Percentiles rank a stretch among this genome's conserved stretches.
phyloP scores from a whole-genome alignment of 768 basidiomycete genomes.

The Pluteus cervinus region DNA sequence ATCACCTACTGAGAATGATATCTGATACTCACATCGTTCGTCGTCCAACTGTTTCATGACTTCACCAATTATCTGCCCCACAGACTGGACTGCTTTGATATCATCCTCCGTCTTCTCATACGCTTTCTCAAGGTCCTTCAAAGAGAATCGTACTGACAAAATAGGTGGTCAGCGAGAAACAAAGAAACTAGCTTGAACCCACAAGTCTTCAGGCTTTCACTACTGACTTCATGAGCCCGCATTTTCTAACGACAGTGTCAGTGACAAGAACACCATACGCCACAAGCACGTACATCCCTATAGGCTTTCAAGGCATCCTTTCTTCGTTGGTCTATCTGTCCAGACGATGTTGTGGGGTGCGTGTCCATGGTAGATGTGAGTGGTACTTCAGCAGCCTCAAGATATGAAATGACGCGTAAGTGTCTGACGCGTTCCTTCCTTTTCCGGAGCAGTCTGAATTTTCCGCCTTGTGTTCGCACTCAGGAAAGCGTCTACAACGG shows the following conservation, averaged over 20 bases:
- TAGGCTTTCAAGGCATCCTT: constrained; percentile 72
- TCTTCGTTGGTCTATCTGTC: constrained; percentile 62
- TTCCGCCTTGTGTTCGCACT: neutral
- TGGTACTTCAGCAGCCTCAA: constrained; percentile 12
- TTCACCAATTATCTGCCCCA: constrained; percentile 98
- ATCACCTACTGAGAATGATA: constrained; percentile 2
- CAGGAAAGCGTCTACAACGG: constrained; percentile 13
- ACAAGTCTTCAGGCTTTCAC: constrained; percentile 89
- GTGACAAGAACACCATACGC: constrained; percentile 4
- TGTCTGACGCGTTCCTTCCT: constrained; percentile 24
- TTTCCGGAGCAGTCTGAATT: constrained; percentile 2
- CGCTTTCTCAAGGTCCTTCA: constrained; percentile 84
- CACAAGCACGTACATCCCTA: constrained; percentile 45
- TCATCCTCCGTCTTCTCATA: constrained; percentile 97
- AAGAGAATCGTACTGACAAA: constrained; percentile 74
- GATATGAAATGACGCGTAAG: constrained; percentile 30
- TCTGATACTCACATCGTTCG: constrained; percentile 74
- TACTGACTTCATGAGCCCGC: constrained; percentile 81
- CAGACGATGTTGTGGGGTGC: constrained; percentile 51
- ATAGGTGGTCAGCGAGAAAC: constrained; percentile 1
- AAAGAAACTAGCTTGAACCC: constrained; percentile 22
- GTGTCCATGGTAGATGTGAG: constrained; percentile 34
- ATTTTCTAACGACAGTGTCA: constrained; percentile 66
- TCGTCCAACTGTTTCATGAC: constrained; percentile 98
- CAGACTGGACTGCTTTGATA: constrained; percentile 97